Base-by-base conservation (phyloP, 352 stramenopile species). In the Phytophthora macrochlamydospora region DNA sequence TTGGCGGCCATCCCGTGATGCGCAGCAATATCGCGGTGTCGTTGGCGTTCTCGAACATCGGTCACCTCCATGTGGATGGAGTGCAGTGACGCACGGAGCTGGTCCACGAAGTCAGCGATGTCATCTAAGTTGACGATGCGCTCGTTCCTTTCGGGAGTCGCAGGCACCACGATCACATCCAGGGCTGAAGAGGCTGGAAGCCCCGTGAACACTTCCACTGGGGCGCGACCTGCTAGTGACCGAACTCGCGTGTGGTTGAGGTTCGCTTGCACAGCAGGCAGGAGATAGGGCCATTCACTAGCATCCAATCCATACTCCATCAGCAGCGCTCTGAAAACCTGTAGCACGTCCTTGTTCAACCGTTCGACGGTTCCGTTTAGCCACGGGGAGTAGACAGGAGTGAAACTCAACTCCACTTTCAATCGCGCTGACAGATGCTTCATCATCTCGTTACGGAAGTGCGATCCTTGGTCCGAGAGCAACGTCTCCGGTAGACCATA, bases 391-490 rank as follows among this genome's bases (percentile, higher is more conserved):
- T 71, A 71, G 12, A 62, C 67, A 2, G 50, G 30, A 8, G 49
- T 38, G 5, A 65, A 60, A 1, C 28, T 7, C 5, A 59, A 51
- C 49, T 67, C 37, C 2, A 35, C 31, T 14, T 62, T 51, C 4
- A 67, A 13, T 2, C 56, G 51, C 6, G 42, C 42, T 28, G 33
- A 43, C 12, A 67, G 7, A 38, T 62, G 30, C 8, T 56, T 60
- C 12, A 70, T 37, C 18, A 42, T 43, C 30, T 71, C 44, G 40
- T 70, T 71, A 6, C 29, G 31, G 29, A 71, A 74, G 52, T 74
- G 66, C 1, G 24, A 46, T 24, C 50, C 61, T 49, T 71, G 62
- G 30, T 75, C 60, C 0, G 67, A 67, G 6, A 63, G 12, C 0
- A 74, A n/a, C 7, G 29, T 53, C 12, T 64, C 33, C 1, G 55